Evolutionary conservation across 78 protist genomes (phyloP).

Genomic region (Ministeria vibrans): DNA sequence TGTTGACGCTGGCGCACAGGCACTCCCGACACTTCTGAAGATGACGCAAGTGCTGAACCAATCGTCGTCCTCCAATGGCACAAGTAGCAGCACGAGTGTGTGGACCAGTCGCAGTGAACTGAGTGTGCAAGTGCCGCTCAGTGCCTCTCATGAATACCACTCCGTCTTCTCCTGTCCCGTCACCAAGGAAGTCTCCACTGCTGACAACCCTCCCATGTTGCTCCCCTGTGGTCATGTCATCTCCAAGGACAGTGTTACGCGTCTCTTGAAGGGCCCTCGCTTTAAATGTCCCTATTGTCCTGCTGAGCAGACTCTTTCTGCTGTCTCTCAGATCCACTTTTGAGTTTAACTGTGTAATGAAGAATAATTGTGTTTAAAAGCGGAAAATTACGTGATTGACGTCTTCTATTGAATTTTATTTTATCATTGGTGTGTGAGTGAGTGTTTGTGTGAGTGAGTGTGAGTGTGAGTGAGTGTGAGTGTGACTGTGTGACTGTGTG

Average conservation of each 20-base stretch:
- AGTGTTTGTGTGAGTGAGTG: no score
- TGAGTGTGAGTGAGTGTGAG: no score
- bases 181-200: slow-evolving; percentile 58
- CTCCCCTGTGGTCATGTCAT: slow-evolving; percentile 73
- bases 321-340: no score
- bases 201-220: slow-evolving; percentile 66
- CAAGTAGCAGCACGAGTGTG: no score
- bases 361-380: no score
- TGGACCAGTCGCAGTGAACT: slow-evolving; percentile 20
- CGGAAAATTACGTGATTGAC: no score
- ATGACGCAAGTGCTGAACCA: slow-evolving; percentile 33
- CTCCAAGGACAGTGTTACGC: slow-evolving; percentile 30
- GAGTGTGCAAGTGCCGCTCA: slow-evolving; percentile 17
- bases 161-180: slow-evolving; percentile 80
- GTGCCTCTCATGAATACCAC: slow-evolving; percentile 32
- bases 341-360: no score
- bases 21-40: slow-evolving; percentile 55
- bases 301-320: slow-evolving; percentile 43
- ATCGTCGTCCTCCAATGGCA: no score
- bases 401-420: no score
- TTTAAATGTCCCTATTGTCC: slow-evolving; percentile 83
- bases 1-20: slow-evolving; percentile 40
- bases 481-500: no score
- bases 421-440: no score
- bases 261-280: slow-evolving; percentile 43